These are phyloP conservation scores for Fusarium staphyleae DNA, from an alignment of 2,329 filamentous ascomycete species.

Conservation along the genomic window DNA sequence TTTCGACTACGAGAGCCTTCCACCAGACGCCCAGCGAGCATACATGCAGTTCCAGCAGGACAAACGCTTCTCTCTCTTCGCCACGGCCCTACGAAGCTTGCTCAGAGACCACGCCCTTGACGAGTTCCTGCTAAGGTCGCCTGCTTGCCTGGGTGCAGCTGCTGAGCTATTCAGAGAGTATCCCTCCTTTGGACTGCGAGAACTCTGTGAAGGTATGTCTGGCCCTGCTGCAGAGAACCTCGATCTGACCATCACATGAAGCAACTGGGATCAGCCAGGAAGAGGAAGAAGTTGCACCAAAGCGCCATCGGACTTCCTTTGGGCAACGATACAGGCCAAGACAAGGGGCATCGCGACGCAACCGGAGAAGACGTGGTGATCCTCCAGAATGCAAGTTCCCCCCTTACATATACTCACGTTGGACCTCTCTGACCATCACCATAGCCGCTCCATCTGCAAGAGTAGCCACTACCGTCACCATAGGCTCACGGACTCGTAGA, in stretches of 20 bases:
- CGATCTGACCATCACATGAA: conserved; percentile 2
- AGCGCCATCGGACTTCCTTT: neutral
- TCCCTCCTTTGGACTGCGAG: conserved; percentile 16
- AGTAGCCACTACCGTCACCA: conserved; percentile 11
- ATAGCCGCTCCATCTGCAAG: neutral
- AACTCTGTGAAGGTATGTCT: conserved; percentile 23
- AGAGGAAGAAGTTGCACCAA: neutral
- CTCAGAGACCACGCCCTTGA: conserved; percentile 26
- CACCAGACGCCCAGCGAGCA: conserved; percentile 15
- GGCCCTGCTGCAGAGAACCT: neutral
- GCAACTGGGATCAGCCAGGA: neutral
- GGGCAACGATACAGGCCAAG: neutral
- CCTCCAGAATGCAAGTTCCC: conserved; percentile 1
- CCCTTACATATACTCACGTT: neutral
- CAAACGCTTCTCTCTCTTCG: conserved; percentile 9
- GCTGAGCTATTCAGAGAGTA: conserved; percentile 34
- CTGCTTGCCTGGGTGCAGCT: conserved; percentile 14
- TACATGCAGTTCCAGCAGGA: conserved; percentile 17
- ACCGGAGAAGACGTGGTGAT: neutral
- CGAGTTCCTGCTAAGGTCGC: conserved; percentile 28
- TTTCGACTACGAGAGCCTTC: conserved; percentile 22
- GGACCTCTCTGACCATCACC: too few relatives aligned
- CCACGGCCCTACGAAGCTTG: conserved; percentile 18
- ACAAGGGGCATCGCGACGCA: conserved; percentile 4
- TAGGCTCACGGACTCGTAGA: neutral